Percentiles rank a stretch among this genome's conserved stretches.
Evolutionary conservation across 192 early-diverging fungal genomes (phyloP).

Genomic region (Dissophora ornata): DNA sequence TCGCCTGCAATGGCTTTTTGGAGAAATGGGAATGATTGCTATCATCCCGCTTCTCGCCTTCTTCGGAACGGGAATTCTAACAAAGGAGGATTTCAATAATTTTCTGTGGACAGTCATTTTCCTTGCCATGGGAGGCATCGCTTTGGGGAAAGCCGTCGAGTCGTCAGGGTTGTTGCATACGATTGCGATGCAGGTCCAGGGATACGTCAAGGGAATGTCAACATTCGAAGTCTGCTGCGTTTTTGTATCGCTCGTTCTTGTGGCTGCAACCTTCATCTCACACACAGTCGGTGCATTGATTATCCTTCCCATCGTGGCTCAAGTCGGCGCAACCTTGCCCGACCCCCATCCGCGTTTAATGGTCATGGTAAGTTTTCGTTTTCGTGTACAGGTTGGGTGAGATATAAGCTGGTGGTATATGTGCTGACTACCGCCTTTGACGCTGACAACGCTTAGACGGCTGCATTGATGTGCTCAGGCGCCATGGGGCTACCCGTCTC

Average conservation of each 20-base stretch:
- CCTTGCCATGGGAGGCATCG: conserved; percentile 95
- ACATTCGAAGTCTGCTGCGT: conserved; percentile 78
- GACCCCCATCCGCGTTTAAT: conserved; percentile 65
- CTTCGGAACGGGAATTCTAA: conserved; percentile 90
- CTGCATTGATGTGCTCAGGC: conserved; percentile 86
- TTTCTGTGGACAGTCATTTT: conserved; percentile 93
- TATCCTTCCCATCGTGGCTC: conserved; percentile 90
- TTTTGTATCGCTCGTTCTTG: conserved; percentile 82
- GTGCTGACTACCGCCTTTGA: too few species aligned
- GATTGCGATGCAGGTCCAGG: conserved; percentile 77
- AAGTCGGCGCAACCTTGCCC: conserved; percentile 82
- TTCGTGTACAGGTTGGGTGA: too few species aligned
- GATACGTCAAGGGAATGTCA: conserved; percentile 70
- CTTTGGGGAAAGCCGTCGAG: conserved; percentile 92
- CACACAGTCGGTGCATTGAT: conserved; percentile 97
- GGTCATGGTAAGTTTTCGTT: conserved; percentile 30
- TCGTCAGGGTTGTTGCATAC: conserved; percentile 86
- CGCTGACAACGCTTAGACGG: too few species aligned
- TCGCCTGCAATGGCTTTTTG: conserved; percentile 77
- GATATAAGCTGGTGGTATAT: too few species aligned
- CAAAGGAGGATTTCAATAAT: conserved; percentile 97
- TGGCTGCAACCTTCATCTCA: conserved; percentile 92
- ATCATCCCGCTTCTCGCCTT: conserved; percentile 90
- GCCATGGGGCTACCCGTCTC: conserved; percentile 88
- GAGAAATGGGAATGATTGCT: conserved; percentile 96